Evolutionary conservation across 2,329 filamentous ascomycete genomes (phyloP).

Genomic region (Exophiala dermatitidis): DNA sequence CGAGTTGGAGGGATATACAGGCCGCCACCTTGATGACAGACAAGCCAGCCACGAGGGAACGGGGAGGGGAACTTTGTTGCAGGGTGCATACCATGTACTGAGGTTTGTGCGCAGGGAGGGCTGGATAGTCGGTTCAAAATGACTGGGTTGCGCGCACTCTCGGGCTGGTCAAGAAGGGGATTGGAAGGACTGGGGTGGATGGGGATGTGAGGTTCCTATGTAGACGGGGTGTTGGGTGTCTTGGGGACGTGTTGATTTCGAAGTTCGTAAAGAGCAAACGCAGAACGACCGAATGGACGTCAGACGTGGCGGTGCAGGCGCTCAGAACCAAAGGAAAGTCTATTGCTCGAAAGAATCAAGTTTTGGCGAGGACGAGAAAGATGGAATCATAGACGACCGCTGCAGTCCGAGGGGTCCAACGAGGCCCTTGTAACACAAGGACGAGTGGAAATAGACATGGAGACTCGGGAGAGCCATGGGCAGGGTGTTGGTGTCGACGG

Average conservation of each 20-base stretch:
- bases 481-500: conserved; percentile 2
- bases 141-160: conserved; percentile 4
- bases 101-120: conserved; percentile 16
- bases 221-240: neutral
- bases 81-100: conserved; percentile 24
- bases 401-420: conserved; percentile 14
- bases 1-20: conserved; percentile 12
- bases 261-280: conserved; percentile 16
- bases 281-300: conserved; percentile 9
- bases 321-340: conserved; percentile 1
- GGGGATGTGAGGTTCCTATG: conserved; percentile 12
- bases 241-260: conserved; percentile 14
- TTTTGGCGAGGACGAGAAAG: conserved; percentile 24
- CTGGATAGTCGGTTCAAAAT: conserved; percentile 7
- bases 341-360: conserved; percentile 18
- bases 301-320: conserved; percentile 27
- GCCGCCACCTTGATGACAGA: conserved; percentile 14
- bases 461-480: neutral
- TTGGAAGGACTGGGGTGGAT: conserved; percentile 7
- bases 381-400: conserved; percentile 13
- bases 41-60: conserved; percentile 15
- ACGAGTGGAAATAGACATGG: neutral
- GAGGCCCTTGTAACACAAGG: conserved; percentile 1
- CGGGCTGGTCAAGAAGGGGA: conserved; percentile 1
- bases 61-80: neutral